Base-by-base conservation (phyloP, 176 grass and related monocot genomes). In the Ensete ventricosum region DNA sequence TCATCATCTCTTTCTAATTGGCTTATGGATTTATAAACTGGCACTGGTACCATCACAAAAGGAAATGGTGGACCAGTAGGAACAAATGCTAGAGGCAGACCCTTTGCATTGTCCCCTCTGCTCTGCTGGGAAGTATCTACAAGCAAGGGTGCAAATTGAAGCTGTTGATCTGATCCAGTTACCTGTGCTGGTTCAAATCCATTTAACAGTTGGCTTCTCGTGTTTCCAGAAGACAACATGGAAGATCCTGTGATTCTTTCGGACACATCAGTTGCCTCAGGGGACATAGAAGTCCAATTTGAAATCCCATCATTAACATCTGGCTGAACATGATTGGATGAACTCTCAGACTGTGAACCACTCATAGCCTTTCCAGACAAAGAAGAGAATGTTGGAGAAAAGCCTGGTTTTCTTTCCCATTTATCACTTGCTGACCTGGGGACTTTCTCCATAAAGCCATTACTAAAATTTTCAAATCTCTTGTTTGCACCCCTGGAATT, bases 1-100 rank as follows among this genome's bases (percentile, higher is more conserved):
- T 79, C 81, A 83, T 87, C 91, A 26, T 71, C 83, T 73, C 81
- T 82, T 73, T 78, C 78, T 80, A 83, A 87, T 79, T 87, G 88
- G 43, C 81, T 76, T 23, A 55, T 71, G 64, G 80, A 81, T 76
- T 73, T 78, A 80, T 92, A 83, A 75, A 83, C 78, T 81, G 12
- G 54, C 12, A 27, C 50, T 11, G 86, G 84, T 26, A 87, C 2
- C 82, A 88, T 24, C 67, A 87, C 65, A 77, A 84, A 89, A 75
- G 88, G 88, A 80, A 92, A 82, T 22, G 79, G 81, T 53, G 92
- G 85, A 49, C 89, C 89, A 80, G 92, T 92, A 73, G 55, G 87
- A 87, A 92, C 52, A 83, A 92, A 92, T 69, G 83, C 53, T 55
- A 87, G 8, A 21, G 66, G 66, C 11, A 69, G 52, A 67, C 70